Evolutionary conservation across 345 rosid species (phyloP).

Genomic region (Eucalyptus fibrosa): DNA sequence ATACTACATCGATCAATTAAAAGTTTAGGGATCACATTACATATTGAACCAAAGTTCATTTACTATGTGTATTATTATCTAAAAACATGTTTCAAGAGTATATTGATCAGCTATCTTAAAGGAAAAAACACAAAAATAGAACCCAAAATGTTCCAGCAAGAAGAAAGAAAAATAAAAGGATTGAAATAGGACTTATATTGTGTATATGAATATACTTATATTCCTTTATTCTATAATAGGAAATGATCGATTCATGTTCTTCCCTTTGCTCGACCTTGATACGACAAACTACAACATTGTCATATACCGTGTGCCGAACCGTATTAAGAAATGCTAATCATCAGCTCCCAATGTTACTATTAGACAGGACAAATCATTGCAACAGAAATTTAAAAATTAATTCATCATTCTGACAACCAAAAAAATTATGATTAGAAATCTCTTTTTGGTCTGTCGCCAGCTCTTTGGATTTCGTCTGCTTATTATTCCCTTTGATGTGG

Average conservation of each 20-base stretch:
- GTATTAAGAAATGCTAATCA: background rate
- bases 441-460: background rate
- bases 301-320: background rate
- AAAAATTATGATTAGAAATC: background rate
- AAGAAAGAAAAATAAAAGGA: background rate
- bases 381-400: background rate
- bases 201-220: background rate
- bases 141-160: background rate
- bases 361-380: background rate
- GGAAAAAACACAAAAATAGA: background rate
- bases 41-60: no score
- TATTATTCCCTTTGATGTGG: background rate
- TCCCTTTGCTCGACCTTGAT: background rate
- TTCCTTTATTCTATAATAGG: background rate
- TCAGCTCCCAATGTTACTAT: background rate
- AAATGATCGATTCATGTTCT: background rate
- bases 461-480: background rate
- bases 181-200: background rate
- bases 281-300: background rate
- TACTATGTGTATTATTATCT: background rate
- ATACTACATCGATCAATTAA: accelerated
- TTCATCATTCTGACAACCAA: background rate
- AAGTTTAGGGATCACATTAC: no score
- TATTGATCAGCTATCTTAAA: background rate
- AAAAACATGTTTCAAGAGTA: background rate